Evolutionary conservation across 2,329 filamentous ascomycete genomes (phyloP).

Genomic region (Pseudocercospora cruenta): DNA sequence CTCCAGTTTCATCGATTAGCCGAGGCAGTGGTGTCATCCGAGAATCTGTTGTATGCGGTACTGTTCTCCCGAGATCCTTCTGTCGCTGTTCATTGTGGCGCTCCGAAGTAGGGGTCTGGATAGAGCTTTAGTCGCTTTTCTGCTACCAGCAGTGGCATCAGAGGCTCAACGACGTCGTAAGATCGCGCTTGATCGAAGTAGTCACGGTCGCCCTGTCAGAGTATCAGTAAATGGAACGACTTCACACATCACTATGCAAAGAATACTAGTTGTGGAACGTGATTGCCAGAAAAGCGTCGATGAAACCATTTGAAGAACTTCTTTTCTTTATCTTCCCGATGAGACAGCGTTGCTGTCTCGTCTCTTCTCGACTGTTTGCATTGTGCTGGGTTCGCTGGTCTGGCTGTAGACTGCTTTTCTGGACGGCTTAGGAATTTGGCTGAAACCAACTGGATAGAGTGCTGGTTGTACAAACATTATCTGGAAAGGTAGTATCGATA

Average conservation of each 20-base stretch:
- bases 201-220: slow-evolving; percentile 9
- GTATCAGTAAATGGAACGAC: background rate
- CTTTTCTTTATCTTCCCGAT: slow-evolving; percentile 2
- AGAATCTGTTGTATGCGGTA: background rate
- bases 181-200: slow-evolving; percentile 19
- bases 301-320: slow-evolving; percentile 17
- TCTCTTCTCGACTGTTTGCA: slow-evolving; percentile 6
- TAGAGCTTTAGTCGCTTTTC: slow-evolving; percentile 10
- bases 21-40: background rate
- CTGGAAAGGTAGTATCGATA: background rate
- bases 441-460: slow-evolving; percentile 6
- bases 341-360: background rate
- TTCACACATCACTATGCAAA: slow-evolving; percentile 1
- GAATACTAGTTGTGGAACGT: slow-evolving; percentile 19
- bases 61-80: background rate
- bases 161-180: slow-evolving; percentile 16
- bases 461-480: slow-evolving; percentile 10
- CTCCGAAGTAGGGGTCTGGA: slow-evolving; percentile 8
- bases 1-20: background rate
- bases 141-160: slow-evolving; percentile 12
- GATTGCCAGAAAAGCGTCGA: slow-evolving; percentile 17
- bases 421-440: slow-evolving; percentile 3
- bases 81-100: background rate
- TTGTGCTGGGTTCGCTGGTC: background rate
- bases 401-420: slow-evolving; percentile 12